Evolutionary conservation across 1,284 basidiomycete species (phyloP).

Genomic region (Trametes sp.): DNA sequence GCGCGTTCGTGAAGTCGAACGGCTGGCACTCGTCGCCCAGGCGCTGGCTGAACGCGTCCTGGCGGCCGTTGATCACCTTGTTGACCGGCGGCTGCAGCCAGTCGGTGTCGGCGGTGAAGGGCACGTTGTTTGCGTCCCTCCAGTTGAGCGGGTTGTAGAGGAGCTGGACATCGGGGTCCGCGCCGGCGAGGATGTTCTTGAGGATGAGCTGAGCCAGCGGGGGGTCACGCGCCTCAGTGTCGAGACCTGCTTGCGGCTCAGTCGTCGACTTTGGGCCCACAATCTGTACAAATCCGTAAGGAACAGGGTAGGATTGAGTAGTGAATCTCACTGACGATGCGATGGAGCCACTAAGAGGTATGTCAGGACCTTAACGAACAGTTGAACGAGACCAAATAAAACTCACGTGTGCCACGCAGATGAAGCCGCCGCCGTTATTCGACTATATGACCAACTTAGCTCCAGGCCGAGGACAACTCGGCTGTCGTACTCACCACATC

Average conservation of each 20-base stretch:
- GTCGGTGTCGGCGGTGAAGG: slow-evolving; percentile 50
- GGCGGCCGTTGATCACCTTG: slow-evolving; percentile 53
- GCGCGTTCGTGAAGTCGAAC: slow-evolving; percentile 45
- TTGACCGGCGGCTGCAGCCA: slow-evolving; percentile 55
- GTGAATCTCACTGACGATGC: slow-evolving; percentile 53
- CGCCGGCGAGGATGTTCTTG: slow-evolving; percentile 49
- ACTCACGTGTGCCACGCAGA: slow-evolving; percentile 66
- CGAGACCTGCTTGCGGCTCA: slow-evolving; percentile 63
- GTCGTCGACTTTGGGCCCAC: slow-evolving; percentile 60
- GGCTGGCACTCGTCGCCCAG: slow-evolving; percentile 67
- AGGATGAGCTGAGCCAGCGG: slow-evolving; percentile 60
- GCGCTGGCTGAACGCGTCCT: slow-evolving; percentile 59
- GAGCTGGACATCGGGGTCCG: slow-evolving; percentile 54
- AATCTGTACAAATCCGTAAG: slow-evolving; percentile 46
- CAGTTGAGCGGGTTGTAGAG: slow-evolving; percentile 61
- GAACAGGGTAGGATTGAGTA: neutral
- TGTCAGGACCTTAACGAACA: neutral
- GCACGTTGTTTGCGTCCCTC: slow-evolving; percentile 56
- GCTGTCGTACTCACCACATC: slow-evolving; percentile 60
- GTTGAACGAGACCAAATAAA: slow-evolving; percentile 9
- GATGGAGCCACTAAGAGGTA: slow-evolving; percentile 62
- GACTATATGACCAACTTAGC: slow-evolving; percentile 44
- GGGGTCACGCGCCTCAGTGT: slow-evolving; percentile 58
- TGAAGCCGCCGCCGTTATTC: slow-evolving; percentile 69
- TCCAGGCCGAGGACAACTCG: no score